Base-by-base conservation (phyloP, 495 filamentous ascomycete genomes). In the Immersiella caudata region DNA sequence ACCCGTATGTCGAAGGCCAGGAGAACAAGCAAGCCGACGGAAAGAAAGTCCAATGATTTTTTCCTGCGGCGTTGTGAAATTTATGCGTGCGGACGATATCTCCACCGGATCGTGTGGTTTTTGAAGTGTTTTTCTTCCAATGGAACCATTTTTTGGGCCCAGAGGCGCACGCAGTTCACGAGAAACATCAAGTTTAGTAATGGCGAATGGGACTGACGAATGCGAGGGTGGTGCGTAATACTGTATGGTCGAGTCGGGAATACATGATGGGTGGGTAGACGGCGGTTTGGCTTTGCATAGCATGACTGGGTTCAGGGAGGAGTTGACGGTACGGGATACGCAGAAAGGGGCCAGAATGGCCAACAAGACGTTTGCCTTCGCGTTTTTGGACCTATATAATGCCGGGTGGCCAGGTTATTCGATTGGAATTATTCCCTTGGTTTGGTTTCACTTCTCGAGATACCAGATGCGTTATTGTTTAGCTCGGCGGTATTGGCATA, bases 1-100 rank as follows among this genome's bases (percentile, higher is more conserved):
- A 94, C 71, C 85, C 85, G 40, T 85, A 81, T 67, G 81, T 82
- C 6, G 82, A 83, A 73, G 78, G 64, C 5, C 65, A 65, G 21
- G 77, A 82, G 57, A 71, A 73, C 21, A 54, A 61, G 61, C 67
- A 74, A 60, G 18, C 46, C 27, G 70, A 55, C 29, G 62, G 55
- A 25, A 80, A 77, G 70, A 80, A 77, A 73, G 67, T 29, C 33
- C 70, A 79, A 11, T 79, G 64, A 70, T 14, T 8, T 8, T 26
- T 24, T 11, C 36, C 20, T 9, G n/a, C 6, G 16, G 25, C 24
- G 26, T 33, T 33, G n/a, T 11, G 46, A 20, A 16, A 21, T 7
- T 25, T 9, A 36, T 8, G 8, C 3, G 29, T 33, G 29, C 29
- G 29, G 29, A n/a, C 29, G 29, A 33, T 4, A 33, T 33, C 4